A percentile compares a stretch with the other conserved stretches of the same genome.
These are phyloP conservation scores for Colletotrichum sp. DNA, from an alignment of 2,329 filamentous ascomycete species.

Conservation along the genomic window DNA sequence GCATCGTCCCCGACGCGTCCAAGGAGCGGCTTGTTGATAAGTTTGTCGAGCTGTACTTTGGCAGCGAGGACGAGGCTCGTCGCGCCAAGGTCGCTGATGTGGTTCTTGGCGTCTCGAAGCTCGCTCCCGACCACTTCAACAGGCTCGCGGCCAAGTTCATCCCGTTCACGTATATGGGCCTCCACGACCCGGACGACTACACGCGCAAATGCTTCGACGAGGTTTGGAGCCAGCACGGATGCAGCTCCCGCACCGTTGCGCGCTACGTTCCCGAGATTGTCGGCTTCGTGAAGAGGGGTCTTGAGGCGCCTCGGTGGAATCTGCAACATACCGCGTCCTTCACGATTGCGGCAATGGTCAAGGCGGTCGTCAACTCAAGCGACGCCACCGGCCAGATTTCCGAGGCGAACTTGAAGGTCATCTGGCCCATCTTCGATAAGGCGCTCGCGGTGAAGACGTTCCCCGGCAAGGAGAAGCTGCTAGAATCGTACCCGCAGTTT, in stretches of 20 bases:
- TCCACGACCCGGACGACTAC: slow-evolving; percentile 83
- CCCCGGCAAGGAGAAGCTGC: slow-evolving; percentile 85
- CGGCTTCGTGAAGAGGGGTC: slow-evolving; percentile 66
- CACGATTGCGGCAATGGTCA: slow-evolving; percentile 76
- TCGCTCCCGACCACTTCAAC: slow-evolving; percentile 88
- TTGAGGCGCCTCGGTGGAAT: slow-evolving; percentile 86
- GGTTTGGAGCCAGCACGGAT: slow-evolving; percentile 91
- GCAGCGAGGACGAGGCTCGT: slow-evolving; percentile 76
- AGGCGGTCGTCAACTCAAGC: slow-evolving; percentile 66
- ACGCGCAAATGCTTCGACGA: slow-evolving; percentile 81
- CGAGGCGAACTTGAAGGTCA: slow-evolving; percentile 59
- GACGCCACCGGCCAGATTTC: slow-evolving; percentile 63
- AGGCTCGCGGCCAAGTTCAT: slow-evolving; percentile 76
- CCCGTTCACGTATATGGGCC: slow-evolving; percentile 87
- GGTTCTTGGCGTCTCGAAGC: slow-evolving; percentile 81
- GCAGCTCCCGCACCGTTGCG: slow-evolving; percentile 79
- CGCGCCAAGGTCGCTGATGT: slow-evolving; percentile 83
- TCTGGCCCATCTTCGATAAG: slow-evolving; percentile 88
- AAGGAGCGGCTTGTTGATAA: slow-evolving; percentile 57
- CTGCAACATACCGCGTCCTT: slow-evolving; percentile 89
- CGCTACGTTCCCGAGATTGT: slow-evolving; percentile 88
- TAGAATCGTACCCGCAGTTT: slow-evolving; percentile 81
- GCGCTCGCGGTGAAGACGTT: slow-evolving; percentile 89
- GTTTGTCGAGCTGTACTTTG: slow-evolving; percentile 77
- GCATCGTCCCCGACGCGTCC: slow-evolving; percentile 54